A percentile compares a stretch with the other conserved stretches of the same genome.
phyloP scores from a whole-genome alignment of 2,329 filamentous ascomycete genomes.

The Pyricularia sp. region DNA sequence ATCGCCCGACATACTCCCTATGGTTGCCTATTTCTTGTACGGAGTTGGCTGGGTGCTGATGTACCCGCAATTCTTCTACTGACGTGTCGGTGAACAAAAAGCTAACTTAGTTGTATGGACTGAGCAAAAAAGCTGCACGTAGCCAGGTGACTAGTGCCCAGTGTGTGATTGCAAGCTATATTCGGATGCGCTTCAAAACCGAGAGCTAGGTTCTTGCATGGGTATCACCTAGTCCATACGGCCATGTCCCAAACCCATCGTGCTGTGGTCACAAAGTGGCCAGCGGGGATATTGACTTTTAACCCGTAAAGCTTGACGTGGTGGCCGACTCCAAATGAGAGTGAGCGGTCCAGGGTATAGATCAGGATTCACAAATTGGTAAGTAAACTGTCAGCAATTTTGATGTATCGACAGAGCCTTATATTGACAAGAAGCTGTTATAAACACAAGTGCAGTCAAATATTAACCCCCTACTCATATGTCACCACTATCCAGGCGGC shows the following conservation, averaged over 20 bases:
- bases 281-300: neutral
- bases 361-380: neutral
- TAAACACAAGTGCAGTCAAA: neutral
- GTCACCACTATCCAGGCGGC: neutral
- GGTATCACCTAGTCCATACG: neutral
- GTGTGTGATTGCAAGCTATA: no score
- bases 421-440: neutral
- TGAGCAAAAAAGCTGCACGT: neutral
- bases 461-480: neutral
- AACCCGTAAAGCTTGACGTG: neutral
- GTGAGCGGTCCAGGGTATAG: neutral
- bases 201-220: neutral
- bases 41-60: no score
- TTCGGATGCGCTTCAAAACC: no score
- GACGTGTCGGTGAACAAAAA: no score
- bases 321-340: neutral
- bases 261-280: no score
- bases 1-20: no score
- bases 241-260: no score
- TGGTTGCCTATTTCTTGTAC: no score
- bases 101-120: neutral
- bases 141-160: no score
- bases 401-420: neutral
- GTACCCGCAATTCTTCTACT: no score
- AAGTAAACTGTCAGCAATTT: neutral